A percentile compares a stretch with the other conserved stretches of the same genome.
phyloP scores from a whole-genome alignment of 192 early-diverging fungal genomes.

The Funneliformis geosporum region DNA sequence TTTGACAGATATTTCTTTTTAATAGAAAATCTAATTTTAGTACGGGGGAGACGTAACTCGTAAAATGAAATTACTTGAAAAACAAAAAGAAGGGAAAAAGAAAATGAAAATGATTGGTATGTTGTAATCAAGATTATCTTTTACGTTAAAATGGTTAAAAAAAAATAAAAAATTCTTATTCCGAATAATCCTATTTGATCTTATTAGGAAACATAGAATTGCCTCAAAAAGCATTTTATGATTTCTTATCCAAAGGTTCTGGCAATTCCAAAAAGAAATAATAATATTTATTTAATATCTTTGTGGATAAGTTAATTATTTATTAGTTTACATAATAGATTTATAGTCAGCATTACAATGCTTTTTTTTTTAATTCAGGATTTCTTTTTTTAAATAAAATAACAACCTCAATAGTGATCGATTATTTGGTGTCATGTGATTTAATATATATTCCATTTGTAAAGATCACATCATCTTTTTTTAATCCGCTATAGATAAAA shows the following conservation, averaged over 20 bases:
- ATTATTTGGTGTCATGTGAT: too few relatives aligned
- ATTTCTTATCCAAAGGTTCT: slow-evolving; percentile 55
- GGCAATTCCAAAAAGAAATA: slow-evolving; percentile 7
- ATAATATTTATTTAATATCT: background rate
- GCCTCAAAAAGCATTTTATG: slow-evolving; percentile 88
- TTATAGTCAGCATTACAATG: too few relatives aligned
- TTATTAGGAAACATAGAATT: slow-evolving; percentile 81
- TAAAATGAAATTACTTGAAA: slow-evolving; percentile 96
- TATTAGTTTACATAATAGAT: too few relatives aligned
- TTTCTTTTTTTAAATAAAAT: too few relatives aligned
- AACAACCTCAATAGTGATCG: too few relatives aligned
- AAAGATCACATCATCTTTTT: too few relatives aligned
- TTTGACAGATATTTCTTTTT: background rate
- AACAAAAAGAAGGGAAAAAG: slow-evolving; percentile 97
- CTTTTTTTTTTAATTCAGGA: too few relatives aligned
- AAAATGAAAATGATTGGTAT: slow-evolving; percentile 80
- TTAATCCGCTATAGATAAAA: too few relatives aligned
- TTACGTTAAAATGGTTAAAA: background rate
- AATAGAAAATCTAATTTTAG: slow-evolving; percentile 32
- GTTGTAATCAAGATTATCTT: background rate
- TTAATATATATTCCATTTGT: too few relatives aligned
- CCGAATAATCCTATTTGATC: background rate
- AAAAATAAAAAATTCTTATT: background rate
- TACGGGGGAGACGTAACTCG: slow-evolving; percentile 96
- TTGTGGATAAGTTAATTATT: too few relatives aligned